phyloP scores from a whole-genome alignment of 768 basidiomycete genomes.

The Calocybe gangraenosa region DNA sequence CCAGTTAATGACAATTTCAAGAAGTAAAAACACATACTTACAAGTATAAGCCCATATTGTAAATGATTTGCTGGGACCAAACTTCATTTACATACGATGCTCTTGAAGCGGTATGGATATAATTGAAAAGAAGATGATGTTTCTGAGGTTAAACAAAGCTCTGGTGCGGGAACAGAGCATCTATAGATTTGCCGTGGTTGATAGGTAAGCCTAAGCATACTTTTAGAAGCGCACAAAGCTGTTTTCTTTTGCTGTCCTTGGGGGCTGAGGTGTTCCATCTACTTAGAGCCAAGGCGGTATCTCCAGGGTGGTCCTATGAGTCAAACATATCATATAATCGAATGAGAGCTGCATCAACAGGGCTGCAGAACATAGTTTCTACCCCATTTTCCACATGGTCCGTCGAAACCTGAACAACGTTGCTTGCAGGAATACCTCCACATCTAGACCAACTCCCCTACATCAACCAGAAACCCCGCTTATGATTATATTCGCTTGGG shows the following conservation, averaged over 20 bases:
- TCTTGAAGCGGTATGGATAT: no score
- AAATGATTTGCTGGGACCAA: no score
- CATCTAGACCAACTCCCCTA: background rate
- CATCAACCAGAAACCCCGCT: slow-evolving; percentile 3
- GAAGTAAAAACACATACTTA: no score
- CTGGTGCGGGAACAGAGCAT: slow-evolving; percentile 56
- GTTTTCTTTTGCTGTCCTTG: no score
- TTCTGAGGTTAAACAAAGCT: slow-evolving; percentile 57
- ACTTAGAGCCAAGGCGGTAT: background rate
- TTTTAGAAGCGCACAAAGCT: slow-evolving; percentile 10
- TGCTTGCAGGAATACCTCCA: background rate
- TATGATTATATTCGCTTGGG: slow-evolving; percentile 7
- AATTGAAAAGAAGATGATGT: no score
- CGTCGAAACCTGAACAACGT: background rate
- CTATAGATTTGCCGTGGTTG: slow-evolving; percentile 71
- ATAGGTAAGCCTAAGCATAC: slow-evolving; percentile 49
- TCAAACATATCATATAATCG: no score
- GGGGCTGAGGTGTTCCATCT: no score
- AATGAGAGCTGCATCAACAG: no score
- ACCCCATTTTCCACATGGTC: background rate
- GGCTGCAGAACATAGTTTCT: background rate
- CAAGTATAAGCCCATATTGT: no score
- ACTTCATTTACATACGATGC: no score
- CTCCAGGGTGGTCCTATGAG: no score
- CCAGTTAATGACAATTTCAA: no score